A percentile compares a stretch with the other conserved stretches of the same genome.
Evolutionary conservation across 345 rosid genomes (phyloP).

Genomic region (Brassica incana): DNA sequence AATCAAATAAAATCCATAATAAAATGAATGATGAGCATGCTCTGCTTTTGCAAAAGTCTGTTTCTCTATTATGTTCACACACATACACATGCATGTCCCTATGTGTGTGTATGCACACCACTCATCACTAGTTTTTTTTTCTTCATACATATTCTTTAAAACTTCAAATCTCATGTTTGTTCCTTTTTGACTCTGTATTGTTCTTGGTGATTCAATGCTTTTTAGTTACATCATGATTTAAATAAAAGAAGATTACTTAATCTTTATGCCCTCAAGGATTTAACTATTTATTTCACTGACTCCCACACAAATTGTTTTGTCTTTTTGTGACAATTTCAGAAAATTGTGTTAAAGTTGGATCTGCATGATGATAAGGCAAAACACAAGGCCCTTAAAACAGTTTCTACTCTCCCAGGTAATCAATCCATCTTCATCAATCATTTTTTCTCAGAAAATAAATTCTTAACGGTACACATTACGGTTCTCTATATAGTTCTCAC

Average conservation of each 20-base stretch:
- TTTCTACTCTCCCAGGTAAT: constrained; percentile 78
- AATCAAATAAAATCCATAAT: neutral
- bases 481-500: neutral
- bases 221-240: neutral
- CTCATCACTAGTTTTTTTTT: neutral
- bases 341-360: constrained; percentile 73
- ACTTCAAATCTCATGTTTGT: neutral
- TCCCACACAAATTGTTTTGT: neutral
- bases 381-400: constrained; percentile 85
- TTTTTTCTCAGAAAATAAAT: neutral
- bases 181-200: neutral
- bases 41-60: neutral
- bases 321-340: constrained; percentile 47
- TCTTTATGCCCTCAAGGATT: neutral
- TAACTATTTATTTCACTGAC: neutral
- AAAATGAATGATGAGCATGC: neutral
- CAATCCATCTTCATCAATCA: neutral
- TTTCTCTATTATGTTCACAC: neutral
- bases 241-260: neutral
- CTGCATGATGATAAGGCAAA: constrained; percentile 73
- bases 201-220: neutral
- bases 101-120: neutral
- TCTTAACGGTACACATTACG: neutral
- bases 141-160: neutral
- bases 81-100: neutral